Percentiles rank a stretch among this genome's conserved stretches.
Conservation (phyloP, 1,284 basidiomycete genomes). For the Laetiporus sulphureus region DNA sequence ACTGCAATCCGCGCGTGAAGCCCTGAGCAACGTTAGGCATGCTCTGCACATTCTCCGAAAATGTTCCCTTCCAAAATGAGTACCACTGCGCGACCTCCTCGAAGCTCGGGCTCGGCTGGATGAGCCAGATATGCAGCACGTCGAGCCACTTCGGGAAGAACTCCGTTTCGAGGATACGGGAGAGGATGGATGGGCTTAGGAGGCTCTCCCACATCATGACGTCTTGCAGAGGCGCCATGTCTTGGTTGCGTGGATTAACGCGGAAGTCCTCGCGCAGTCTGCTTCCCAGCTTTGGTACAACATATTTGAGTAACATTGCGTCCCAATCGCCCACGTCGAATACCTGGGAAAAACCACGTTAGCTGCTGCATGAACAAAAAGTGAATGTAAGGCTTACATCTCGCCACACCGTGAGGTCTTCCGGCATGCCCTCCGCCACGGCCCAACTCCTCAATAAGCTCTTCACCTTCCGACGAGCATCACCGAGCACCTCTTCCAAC, state of each 20-base stretch:
- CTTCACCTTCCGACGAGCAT: constrained; percentile 83
- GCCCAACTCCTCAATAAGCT: constrained; percentile 75
- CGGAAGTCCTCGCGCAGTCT: constrained; percentile 77
- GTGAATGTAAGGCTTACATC: constrained; percentile 46
- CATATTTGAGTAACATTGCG: constrained; percentile 79
- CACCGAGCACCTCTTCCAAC: constrained; percentile 74
- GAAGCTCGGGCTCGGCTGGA: constrained; percentile 75
- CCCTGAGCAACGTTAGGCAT: constrained; percentile 67
- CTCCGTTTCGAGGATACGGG: constrained; percentile 79
- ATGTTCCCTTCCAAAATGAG: constrained; percentile 79
- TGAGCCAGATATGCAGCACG: constrained; percentile 87
- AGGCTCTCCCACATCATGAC: constrained; percentile 75
- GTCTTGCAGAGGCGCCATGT: constrained; percentile 75
- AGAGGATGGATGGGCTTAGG: constrained; percentile 71
- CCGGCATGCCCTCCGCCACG: constrained; percentile 67
- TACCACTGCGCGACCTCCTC: constrained; percentile 94
- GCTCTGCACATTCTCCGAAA: constrained; percentile 62
- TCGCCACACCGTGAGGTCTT: constrained; percentile 74
- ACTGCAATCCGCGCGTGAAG: constrained; percentile 78
- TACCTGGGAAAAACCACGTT: constrained; percentile 37
- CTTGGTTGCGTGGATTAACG: constrained; percentile 85
- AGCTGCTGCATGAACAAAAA: not conserved
- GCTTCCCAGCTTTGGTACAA: constrained; percentile 85
- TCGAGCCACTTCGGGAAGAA: constrained; percentile 98
- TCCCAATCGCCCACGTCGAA: constrained; percentile 86